Evolutionary conservation across 305 asterid genomes (phyloP).

Genomic region (Withania somnifera): DNA sequence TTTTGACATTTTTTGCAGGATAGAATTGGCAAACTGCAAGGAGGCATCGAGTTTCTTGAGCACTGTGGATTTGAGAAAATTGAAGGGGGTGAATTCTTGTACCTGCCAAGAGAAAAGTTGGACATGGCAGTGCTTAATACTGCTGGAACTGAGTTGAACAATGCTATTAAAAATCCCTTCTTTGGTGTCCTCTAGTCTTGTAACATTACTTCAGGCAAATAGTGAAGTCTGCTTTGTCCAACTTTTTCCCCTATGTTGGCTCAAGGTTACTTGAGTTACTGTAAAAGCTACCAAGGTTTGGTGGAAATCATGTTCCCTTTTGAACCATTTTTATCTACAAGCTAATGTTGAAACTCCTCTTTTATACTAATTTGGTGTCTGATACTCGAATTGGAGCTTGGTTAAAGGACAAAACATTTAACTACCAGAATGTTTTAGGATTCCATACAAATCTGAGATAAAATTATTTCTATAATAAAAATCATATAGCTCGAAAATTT

Average conservation of each 20-base stretch:
- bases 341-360: not conserved
- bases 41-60: constrained; percentile 81
- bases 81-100: constrained; percentile 81
- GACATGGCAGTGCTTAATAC: constrained; percentile 72
- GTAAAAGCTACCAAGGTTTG: not conserved
- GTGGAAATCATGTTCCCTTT: not conserved
- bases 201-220: not conserved
- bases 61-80: constrained; percentile 88
- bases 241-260: not conserved
- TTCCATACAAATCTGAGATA: too few species aligned
- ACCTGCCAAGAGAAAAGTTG: constrained; percentile 69
- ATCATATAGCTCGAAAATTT: too few species aligned
- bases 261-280: not conserved
- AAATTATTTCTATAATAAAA: too few species aligned
- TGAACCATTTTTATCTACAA: not conserved
- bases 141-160: constrained; percentile 83
- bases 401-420: too few species aligned
- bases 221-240: not conserved
- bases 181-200: constrained; percentile 58
- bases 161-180: constrained; percentile 84
- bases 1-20: constrained; percentile 36
- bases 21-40: constrained; percentile 80
- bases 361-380: too few species aligned
- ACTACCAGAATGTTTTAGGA: too few species aligned
- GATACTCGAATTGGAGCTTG: too few species aligned